Percentiles rank a stretch among this genome's conserved stretches.
These are phyloP conservation scores for Colletotrichum gloeosporioides DNA, from an alignment of 2,329 filamentous ascomycete genomes.

Conservation along the genomic window DNA sequence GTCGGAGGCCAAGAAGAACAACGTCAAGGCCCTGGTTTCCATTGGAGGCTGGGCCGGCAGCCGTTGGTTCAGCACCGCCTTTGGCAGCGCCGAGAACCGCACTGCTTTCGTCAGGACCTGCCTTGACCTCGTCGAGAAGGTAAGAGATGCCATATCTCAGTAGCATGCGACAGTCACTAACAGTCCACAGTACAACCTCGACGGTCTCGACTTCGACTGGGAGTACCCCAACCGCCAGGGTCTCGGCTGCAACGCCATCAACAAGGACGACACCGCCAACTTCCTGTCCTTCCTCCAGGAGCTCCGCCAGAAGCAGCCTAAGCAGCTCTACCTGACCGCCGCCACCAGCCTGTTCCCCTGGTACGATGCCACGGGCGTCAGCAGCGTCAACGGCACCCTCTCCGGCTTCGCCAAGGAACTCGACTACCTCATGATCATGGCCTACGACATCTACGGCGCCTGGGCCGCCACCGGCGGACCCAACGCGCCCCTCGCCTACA, in stretches of 20 bases:
- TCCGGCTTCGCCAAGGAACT: background rate
- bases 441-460: slow-evolving; percentile 17
- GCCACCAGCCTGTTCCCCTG: slow-evolving; percentile 11
- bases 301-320: slow-evolving; percentile 18
- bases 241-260: slow-evolving; percentile 18
- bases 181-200: background rate
- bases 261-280: slow-evolving; percentile 15
- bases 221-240: slow-evolving; percentile 25
- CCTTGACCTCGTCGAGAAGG: slow-evolving; percentile 23
- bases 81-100: slow-evolving; percentile 22
- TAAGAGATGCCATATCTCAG: background rate
- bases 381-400: slow-evolving; percentile 1
- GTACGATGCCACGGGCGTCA: background rate
- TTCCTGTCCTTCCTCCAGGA: slow-evolving; percentile 12
- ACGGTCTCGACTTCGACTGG: slow-evolving; percentile 25
- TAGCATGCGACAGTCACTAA: background rate
- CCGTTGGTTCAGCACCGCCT: slow-evolving; percentile 2
- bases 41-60: slow-evolving; percentile 20
- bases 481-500: slow-evolving; percentile 3
- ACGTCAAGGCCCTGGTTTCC: slow-evolving; percentile 13
- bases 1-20: background rate
- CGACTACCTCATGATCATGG: slow-evolving; percentile 20
- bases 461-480: slow-evolving; percentile 15
- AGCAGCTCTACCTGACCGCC: slow-evolving; percentile 16
- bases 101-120: slow-evolving; percentile 25